Percentiles rank a stretch among this genome's conserved stretches.
phyloP scores from a whole-genome alignment of 1,284 basidiomycete genomes.

The Schizophyllum amplum region DNA sequence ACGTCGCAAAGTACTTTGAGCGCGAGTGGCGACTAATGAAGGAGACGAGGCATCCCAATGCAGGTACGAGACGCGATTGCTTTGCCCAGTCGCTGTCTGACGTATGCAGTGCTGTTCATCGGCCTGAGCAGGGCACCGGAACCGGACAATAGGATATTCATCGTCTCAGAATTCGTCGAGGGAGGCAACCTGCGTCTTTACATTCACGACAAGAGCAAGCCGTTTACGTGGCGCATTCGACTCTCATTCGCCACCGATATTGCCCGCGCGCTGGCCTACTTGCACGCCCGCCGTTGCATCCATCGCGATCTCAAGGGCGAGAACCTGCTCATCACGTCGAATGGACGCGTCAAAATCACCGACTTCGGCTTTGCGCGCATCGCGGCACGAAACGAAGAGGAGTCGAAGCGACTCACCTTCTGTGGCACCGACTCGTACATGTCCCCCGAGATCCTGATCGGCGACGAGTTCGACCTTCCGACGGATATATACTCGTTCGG shows the following conservation, averaged over 20 bases:
- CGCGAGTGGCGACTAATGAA: conserved; percentile 97
- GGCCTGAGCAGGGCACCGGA: conserved; percentile 85
- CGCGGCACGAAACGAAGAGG: conserved; percentile 85
- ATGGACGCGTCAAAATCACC: conserved; percentile 91
- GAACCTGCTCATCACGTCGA: conserved; percentile 90
- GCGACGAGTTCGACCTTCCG: conserved; percentile 85
- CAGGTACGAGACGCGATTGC: conserved; percentile 9
- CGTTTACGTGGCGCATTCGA: conserved; percentile 86
- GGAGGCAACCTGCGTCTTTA: conserved; percentile 83
- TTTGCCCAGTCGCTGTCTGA: conserved; percentile 56
- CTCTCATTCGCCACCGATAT: conserved; percentile 94
- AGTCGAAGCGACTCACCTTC: conserved; percentile 87
- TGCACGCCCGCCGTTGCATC: conserved; percentile 87
- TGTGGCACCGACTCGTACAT: conserved; percentile 95
- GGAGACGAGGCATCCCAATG: conserved; percentile 36
- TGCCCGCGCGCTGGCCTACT: conserved; percentile 89
- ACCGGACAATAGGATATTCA: conserved; percentile 79
- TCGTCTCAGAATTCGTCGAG: conserved; percentile 85
- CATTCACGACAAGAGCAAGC: conserved; percentile 71
- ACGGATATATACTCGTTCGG: conserved; percentile 95
- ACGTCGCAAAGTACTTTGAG: conserved; percentile 96
- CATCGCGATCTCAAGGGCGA: conserved; percentile 93
- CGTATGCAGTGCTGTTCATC: conserved; percentile 68
- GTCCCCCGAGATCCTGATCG: conserved; percentile 91
- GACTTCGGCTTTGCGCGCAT: conserved; percentile 96